Evolutionary conservation across 768 basidiomycete genomes (phyloP), one percentile per base, ranked within the genome.

Genomic region (Tricholomella constricta): DNA sequence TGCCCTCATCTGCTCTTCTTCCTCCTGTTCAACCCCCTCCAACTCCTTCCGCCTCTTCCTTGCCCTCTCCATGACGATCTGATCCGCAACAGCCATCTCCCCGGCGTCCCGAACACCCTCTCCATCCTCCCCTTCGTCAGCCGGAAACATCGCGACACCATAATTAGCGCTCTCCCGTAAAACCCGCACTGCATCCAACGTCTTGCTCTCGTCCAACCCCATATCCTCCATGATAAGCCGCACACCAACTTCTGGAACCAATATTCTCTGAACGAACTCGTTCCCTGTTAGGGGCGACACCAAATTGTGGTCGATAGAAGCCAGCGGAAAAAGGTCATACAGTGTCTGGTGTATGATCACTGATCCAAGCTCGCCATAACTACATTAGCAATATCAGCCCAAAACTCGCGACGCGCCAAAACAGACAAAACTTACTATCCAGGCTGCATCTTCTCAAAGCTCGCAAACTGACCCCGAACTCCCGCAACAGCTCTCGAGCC

Each of bases 181-280:
- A 5, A 90, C 82, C 19, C 69, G 62, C 10, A 88, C 62, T 0
- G 89, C 91, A 38, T 75, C 63, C 15, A 70, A 57, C 44, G 66
- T 59, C 0, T 67, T 62, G 3, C 74, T 68, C 2, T 75, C 76
- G 36, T 68, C 62, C 10, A 86, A 68, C 1, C 63, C 54, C 61
- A 80, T 80, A 65, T 98, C 94, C 52, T 88, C 77, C 74, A 84
- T 84, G 55, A 98, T 91, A n/a, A 98, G 81, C 20, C 80, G 75
- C 35, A 88, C 75, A 0, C 88, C 91, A 0, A 88, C 83, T 70
- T 98, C 95, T 1, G 96, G 96, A 2, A 98, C 84, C n/a, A 98
- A 80, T 26, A 98, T 79, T 14, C 86, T 85, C 34, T 88, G 84
- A 32, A 93, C 77, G 63, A 94, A 96, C 52, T 92, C 87, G 29